A percentile compares a stretch with the other conserved stretches of the same genome.
These are phyloP conservation scores for Solanum sitiens DNA, from an alignment of 257 asterid genomes.

Conservation along the genomic window DNA sequence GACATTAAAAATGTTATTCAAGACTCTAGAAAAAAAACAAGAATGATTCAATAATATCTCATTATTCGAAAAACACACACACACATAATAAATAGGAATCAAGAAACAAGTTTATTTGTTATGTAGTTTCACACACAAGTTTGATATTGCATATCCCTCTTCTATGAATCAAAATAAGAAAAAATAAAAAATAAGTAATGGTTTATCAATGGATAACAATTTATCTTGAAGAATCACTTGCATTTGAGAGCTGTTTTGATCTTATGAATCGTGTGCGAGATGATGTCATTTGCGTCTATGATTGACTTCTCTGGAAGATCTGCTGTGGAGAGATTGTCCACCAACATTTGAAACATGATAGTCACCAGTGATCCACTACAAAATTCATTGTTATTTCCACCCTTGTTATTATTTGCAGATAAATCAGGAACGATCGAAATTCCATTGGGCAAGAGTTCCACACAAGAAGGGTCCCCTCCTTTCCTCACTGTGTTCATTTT, in stretches of 20 bases:
- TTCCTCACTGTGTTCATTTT: conserved; percentile 34
- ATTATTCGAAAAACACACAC: background rate
- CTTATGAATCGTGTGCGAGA: conserved; percentile 40
- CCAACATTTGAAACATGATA: background rate
- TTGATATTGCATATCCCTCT: background rate
- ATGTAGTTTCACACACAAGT: background rate
- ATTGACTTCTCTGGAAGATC: conserved; percentile 49
- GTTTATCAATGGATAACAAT: too few species aligned
- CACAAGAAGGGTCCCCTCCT: conserved; percentile 47
- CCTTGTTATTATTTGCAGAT: background rate
- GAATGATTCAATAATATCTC: background rate
- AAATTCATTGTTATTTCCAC: background rate
- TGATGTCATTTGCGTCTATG: conserved; percentile 41
- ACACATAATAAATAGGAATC: too few species aligned
- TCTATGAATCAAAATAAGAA: background rate
- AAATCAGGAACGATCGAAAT: conserved; percentile 54
- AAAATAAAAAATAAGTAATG: background rate
- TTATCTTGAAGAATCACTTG: conserved; percentile 1
- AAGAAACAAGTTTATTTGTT: background rate
- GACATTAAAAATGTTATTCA: background rate
- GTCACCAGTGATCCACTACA: too few species aligned
- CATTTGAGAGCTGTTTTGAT: conserved; percentile 37
- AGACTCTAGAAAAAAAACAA: background rate
- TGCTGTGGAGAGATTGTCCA: conserved; percentile 24
- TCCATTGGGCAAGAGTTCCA: conserved; percentile 64